These are phyloP conservation scores for Naegleria gruberi DNA, from an alignment of 208 protist species.

Conservation along the genomic window DNA sequence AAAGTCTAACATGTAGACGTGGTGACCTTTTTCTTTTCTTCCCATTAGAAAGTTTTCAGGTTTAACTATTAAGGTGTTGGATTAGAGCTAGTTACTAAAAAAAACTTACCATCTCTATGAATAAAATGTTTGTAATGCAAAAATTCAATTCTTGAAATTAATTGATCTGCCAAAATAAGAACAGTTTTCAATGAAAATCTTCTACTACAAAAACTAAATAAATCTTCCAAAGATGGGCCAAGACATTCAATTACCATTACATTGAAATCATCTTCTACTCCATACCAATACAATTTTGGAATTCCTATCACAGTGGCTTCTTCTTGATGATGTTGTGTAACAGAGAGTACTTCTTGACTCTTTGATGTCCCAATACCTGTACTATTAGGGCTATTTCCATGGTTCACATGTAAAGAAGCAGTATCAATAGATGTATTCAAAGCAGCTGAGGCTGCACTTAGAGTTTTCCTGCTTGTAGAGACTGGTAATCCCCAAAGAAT, in stretches of 20 bases:
- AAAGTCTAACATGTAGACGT: slow-evolving; percentile 82
- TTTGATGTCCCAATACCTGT: no score
- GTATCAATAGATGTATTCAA: no score
- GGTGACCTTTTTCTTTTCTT: slow-evolving; percentile 38
- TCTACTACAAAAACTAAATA: slow-evolving; percentile 70
- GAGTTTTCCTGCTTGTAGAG: background rate
- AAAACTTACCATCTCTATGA: slow-evolving; percentile 16
- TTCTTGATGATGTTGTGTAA: background rate
- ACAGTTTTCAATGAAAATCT: slow-evolving; percentile 24
- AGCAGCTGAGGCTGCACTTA: background rate
- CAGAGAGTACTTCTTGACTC: slow-evolving; percentile 43
- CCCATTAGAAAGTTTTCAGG: slow-evolving; percentile 31
- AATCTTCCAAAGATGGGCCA: slow-evolving; percentile 93
- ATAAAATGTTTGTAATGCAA: slow-evolving; percentile 16
- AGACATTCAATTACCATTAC: slow-evolving; percentile 98
- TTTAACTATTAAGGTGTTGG: background rate
- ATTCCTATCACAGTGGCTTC: slow-evolving; percentile 69
- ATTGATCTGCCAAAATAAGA: slow-evolving; percentile 23
- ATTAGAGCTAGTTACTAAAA: background rate
- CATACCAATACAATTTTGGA: slow-evolving; percentile 84
- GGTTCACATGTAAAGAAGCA: no score
- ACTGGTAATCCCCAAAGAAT: background rate
- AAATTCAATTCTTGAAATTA: slow-evolving; percentile 21
- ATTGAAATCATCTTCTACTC: slow-evolving; percentile 90
- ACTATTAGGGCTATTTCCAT: no score